These are phyloP conservation scores for Beauveria bassiana DNA, from an alignment of 2,329 filamentous ascomycete species.

Conservation along the genomic window DNA sequence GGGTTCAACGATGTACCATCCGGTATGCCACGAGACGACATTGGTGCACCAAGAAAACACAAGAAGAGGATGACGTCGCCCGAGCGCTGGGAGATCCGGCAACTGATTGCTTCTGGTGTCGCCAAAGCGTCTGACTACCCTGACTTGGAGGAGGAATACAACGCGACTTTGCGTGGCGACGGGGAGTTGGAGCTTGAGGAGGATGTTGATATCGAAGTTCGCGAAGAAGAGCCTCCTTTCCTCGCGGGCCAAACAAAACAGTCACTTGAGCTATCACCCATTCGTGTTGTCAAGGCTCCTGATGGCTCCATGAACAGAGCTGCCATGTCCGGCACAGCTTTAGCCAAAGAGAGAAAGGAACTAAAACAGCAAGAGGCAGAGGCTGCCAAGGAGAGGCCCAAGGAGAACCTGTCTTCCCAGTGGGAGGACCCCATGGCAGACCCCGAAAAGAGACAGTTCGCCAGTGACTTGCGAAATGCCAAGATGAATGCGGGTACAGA, in stretches of 20 bases:
- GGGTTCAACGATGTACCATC: constrained; percentile 41
- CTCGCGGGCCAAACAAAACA: constrained; percentile 93
- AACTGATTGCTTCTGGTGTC: constrained; percentile 91
- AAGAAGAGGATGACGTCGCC: constrained; percentile 95
- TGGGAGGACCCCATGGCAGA: constrained; percentile 97
- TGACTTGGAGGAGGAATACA: constrained; percentile 88
- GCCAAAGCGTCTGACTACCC: constrained; percentile 90
- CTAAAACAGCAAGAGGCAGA: constrained; percentile 81
- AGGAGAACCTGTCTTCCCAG: constrained; percentile 78
- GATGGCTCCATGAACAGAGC: constrained; percentile 97
- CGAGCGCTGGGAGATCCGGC: constrained; percentile 94
- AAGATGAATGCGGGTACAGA: constrained; percentile 55
- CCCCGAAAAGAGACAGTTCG: constrained; percentile 79
- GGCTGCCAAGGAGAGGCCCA: constrained; percentile 63
- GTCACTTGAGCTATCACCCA: constrained; percentile 88
- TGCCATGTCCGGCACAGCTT: constrained; percentile 82
- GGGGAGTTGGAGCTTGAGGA: constrained; percentile 88
- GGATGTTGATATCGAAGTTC: constrained; percentile 93
- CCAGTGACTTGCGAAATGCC: constrained; percentile 70
- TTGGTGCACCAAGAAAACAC: constrained; percentile 44
- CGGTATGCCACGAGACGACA: constrained; percentile 29
- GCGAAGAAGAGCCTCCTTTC: constrained; percentile 94
- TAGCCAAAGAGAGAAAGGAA: constrained; percentile 87
- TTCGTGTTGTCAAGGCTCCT: constrained; percentile 92
- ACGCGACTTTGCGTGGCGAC: constrained; percentile 78